Evolutionary conservation across 495 filamentous ascomycete species (phyloP).

Genomic region (Coniosporium apollinis): DNA sequence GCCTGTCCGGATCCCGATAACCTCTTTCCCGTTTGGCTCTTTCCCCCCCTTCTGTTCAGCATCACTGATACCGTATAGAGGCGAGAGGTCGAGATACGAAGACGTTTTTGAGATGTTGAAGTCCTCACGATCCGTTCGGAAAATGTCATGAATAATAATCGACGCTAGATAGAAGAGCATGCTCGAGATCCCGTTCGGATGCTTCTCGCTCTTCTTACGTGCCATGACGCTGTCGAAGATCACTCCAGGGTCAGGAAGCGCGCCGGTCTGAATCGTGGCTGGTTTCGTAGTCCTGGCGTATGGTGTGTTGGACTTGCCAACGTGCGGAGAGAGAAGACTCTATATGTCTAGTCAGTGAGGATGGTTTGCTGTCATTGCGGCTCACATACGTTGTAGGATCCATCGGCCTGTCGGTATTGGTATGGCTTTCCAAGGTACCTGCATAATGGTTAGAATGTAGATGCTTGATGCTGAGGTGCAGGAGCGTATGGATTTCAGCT

Average conservation of each 20-base stretch:
- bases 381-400: constrained; percentile 38
- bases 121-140: constrained; percentile 42
- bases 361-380: constrained; percentile 6
- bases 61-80: constrained; percentile 71
- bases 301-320: constrained; percentile 44
- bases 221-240: constrained; percentile 65
- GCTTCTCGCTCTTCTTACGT: constrained; percentile 42
- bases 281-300: constrained; percentile 63
- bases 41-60: constrained; percentile 60
- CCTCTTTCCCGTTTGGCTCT: too few relatives aligned
- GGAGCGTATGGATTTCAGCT: too few relatives aligned
- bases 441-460: constrained; percentile 7
- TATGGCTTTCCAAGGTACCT: constrained; percentile 36
- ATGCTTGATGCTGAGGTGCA: neutral
- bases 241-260: constrained; percentile 55
- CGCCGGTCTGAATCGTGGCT: constrained; percentile 41
- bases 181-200: constrained; percentile 70
- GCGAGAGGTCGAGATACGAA: constrained; percentile 70
- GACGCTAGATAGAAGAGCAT: constrained; percentile 79
- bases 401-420: constrained; percentile 51
- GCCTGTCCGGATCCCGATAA: constrained; percentile 53
- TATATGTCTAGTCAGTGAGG: constrained; percentile 12
- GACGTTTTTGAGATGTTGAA: constrained; percentile 51
- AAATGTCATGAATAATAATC: constrained; percentile 73
- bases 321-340: constrained; percentile 42